Evolutionary conservation across 2,329 filamentous ascomycete species (phyloP).

Genomic region (Endoconidiophora polonica): DNA sequence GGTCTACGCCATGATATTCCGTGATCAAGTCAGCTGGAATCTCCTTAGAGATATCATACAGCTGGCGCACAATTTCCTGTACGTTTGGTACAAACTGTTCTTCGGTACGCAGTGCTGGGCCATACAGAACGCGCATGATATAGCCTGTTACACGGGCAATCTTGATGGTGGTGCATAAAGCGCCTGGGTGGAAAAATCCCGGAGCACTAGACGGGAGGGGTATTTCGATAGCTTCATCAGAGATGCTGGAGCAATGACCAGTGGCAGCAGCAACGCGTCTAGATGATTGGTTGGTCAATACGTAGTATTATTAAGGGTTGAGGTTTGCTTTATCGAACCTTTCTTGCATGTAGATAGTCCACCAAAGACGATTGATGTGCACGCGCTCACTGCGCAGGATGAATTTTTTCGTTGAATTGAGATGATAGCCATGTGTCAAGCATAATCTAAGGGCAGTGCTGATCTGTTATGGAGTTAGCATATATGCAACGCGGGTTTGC

Average conservation of each 20-base stretch:
- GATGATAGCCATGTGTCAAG: constrained; percentile 18
- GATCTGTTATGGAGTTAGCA: constrained; percentile 12
- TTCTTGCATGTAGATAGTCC: constrained; percentile 20
- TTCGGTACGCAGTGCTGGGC: constrained; percentile 18
- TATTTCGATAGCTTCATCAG: constrained; percentile 11
- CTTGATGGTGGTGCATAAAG: constrained; percentile 19
- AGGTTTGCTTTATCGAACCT: constrained; percentile 13
- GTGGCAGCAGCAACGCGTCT: constrained; percentile 13
- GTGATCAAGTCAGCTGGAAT: constrained; percentile 15
- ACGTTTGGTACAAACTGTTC: constrained; percentile 19
- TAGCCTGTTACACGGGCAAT: constrained; percentile 16
- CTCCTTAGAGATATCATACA: constrained; percentile 15
- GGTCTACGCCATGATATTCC: constrained; percentile 14
- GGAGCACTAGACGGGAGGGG: constrained; percentile 15
- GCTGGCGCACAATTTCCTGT: constrained; percentile 18
- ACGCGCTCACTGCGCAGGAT: constrained; percentile 13
- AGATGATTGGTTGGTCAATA: not conserved
- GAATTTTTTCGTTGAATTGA: constrained; percentile 11
- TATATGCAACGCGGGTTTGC: not conserved
- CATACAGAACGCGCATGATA: constrained; percentile 19
- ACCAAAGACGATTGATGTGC: constrained; percentile 18
- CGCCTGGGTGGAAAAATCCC: constrained; percentile 18
- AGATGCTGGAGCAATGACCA: constrained; percentile 10
- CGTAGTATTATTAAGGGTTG: not conserved
- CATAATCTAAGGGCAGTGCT: constrained; percentile 18